Evolutionary conservation across 352 stramenopile species (phyloP), one percentile per base, ranked within the genome.

Genomic region (Phytophthora chlamydospora): DNA sequence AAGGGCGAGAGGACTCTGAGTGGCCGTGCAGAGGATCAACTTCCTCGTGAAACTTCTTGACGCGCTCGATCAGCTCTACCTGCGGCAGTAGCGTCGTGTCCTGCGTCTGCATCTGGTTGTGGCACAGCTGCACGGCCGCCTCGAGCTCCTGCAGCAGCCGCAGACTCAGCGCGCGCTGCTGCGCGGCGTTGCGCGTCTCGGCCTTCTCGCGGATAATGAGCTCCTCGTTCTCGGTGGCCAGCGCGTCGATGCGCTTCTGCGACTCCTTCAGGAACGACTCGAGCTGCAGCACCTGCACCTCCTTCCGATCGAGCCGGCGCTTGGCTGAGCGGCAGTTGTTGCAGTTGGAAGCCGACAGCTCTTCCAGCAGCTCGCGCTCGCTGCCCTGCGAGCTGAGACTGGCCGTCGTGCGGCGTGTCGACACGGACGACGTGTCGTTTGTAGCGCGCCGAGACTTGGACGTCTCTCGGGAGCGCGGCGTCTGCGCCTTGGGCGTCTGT

Each of bases 191-290:
- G 41, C 73, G 63, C n/a, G 81, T 90, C 59, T 93, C 83, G 5
- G 78, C 78, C 33, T 76, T 68, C 46, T 93, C 83, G 0, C 83
- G 75, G 32, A 81, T 58, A 7, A 76, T 31, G 2, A 93, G 66
- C 62, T 93, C 83, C 19, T 93, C 83, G 50, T 80, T 89, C 53
- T 90, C 81, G 2, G 81, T 62, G 6, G 68, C 42, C 16, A 91
- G 65, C 45, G 80, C 72, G 63, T 93, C 80, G 46, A 90, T 87
- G 17, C 80, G 76, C 42, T 89, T 89, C 71, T 90, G 83, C 0
- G 81, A 90, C 48, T 93, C 83, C 45, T 93, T 93, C 12, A 90
- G 57, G 44, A 90, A 89, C 9, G 75, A 74, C 68, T 93, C 83
- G 47, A 93, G 76, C 66, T 93, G 81, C 45, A 85, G n/a, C 41